Base-by-base conservation (phyloP, 805 yeast genomes). In the Ogataea trehalophila region DNA sequence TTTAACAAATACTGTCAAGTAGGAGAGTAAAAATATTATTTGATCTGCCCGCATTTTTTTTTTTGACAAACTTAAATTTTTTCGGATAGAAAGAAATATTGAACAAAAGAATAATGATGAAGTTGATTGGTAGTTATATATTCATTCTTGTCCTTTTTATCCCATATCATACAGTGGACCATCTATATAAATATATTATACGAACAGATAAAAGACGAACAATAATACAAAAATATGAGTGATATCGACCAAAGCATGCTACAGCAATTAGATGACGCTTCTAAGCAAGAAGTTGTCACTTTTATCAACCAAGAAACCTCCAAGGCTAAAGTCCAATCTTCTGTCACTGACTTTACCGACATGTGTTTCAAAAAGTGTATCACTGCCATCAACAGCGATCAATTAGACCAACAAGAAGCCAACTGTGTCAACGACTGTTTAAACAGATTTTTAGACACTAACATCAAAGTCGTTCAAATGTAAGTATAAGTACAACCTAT, bases 321-420 rank as follows among this genome's bases (percentile, higher is more conserved):
- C 53, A 88, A 87, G 71, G 83, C 92, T 47, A 88, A 89, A 69
- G 87, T 91, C 31, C 96, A 89, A 66, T 76, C 79, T 71, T 81
- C 95, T 33, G 86, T 91, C 51, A 96, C 91, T 65, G 80, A 76
- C 60, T 89, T 88, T 77, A 90, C 97, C 26, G 91, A 89, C 62
- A 75, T 84, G 74, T 91, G 98, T 66, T 91, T 89, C 76, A 87
- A 85, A 65, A 86, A 87, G 69, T 91, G 98, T 67, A 77, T 89
- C 44, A 69, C 71, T 42, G 50, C 69, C 5, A 65, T 79, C 43
- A 68, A 72, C 42, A 67, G 71, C 48, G 76, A 77, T 31, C 73
- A 72, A 41, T 71, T 90, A 54, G 73, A 74, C 52, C 45, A 69
- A 2, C 65, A 66, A 46, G 97, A 91, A 67, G 86, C 84, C 55